Evolutionary conservation across 129 eudicot genomes (phyloP).

Genomic region (carrot (Daucus carota)): DH1_v3.0 NC_030384.2:49137001-49137500

Average conservation of each 20-base stretch:
- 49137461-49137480: constrained; percentile 73
- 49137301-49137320: constrained; percentile 82
- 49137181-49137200: not conserved
- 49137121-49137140: not conserved
- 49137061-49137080: not conserved
- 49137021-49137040: not conserved
- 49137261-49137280: constrained; percentile 70
- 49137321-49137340: constrained; percentile 66
- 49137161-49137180: not conserved
- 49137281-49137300: constrained; percentile 77
- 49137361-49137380: not conserved
- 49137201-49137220: not conserved
- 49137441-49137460: constrained; percentile 76
- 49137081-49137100: not conserved
- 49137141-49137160: not conserved
- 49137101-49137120: not conserved
- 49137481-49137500: constrained; percentile 79
- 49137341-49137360: not conserved
- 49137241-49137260: constrained; percentile 7
- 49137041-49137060: not conserved
- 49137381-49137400: constrained; percentile 2
- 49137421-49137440: constrained; percentile 37
- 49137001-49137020: not conserved
- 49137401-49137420: constrained; percentile 4
- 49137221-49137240: not conserved